A percentile compares a stretch with the other conserved stretches of the same genome.
phyloP scores from a whole-genome alignment of 2,329 filamentous ascomycete genomes.

The Fusarium sp. region DNA sequence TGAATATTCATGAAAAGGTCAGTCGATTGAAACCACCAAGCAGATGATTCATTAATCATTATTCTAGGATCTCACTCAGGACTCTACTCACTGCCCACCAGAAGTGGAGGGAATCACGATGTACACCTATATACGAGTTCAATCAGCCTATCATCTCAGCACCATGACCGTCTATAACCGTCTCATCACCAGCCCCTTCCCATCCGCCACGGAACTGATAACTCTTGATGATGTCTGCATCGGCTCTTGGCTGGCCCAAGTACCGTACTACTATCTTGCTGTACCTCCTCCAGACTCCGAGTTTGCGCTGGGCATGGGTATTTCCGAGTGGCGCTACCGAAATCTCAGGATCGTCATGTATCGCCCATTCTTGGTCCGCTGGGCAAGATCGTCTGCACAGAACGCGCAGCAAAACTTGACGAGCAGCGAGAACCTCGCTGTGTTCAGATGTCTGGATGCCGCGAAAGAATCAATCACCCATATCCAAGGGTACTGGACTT shows the following conservation, averaged over 20 bases:
- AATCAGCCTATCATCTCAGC: conserved; percentile 27
- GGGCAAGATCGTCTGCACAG: conserved; percentile 13
- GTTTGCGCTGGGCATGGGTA: conserved; percentile 18
- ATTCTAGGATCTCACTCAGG: conserved; percentile 6
- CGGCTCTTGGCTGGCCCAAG: conserved; percentile 26
- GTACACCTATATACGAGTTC: conserved; percentile 26
- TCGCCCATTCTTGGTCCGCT: conserved; percentile 23
- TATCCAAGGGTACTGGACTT: conserved; percentile 23
- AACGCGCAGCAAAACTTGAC: conserved; percentile 18
- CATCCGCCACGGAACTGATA: conserved; percentile 22
- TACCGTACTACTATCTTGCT: conserved; percentile 19
- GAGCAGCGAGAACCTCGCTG: conserved; percentile 21
- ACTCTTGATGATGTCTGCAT: conserved; percentile 25
- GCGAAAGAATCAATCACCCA: conserved; percentile 20
- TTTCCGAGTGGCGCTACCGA: conserved; percentile 20
- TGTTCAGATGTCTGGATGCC: conserved; percentile 22
- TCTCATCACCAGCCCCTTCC: conserved; percentile 31
- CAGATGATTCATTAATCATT: neutral
- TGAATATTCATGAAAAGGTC: conserved; percentile 24
- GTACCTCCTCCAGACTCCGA: conserved; percentile 12
- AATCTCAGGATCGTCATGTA: conserved; percentile 32
- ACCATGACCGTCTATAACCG: conserved; percentile 31
- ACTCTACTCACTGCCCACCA: conserved; percentile 7
- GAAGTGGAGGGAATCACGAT: conserved; percentile 25
- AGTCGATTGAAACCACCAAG: accelerated